A percentile compares a stretch with the other conserved stretches of the same genome.
Evolutionary conservation across 2,329 filamentous ascomycete species (phyloP).

Genomic region (Byssothecium circinans): DNA sequence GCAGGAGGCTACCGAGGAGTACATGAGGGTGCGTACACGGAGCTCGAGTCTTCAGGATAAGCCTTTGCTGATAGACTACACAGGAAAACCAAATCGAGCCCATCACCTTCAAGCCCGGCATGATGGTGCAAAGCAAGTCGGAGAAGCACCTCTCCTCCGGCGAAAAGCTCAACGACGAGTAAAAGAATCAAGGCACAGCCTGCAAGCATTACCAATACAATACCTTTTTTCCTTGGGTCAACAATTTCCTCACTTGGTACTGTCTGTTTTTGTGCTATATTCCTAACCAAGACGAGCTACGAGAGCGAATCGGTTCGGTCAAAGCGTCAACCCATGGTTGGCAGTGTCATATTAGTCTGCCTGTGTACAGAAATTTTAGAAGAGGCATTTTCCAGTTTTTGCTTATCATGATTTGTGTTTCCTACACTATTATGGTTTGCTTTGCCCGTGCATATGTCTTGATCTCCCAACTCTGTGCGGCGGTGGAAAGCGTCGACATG

Average conservation of each 20-base stretch:
- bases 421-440: constrained; percentile 16
- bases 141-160: constrained; percentile 31
- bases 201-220: constrained; percentile 35
- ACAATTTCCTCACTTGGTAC: constrained; percentile 35
- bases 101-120: constrained; percentile 45
- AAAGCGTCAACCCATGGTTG: constrained; percentile 23
- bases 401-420: no score
- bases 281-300: constrained; percentile 28
- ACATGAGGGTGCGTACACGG: constrained; percentile 71
- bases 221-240: constrained; percentile 42
- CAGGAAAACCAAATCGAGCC: constrained; percentile 43
- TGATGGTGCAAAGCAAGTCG: constrained; percentile 44
- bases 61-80: constrained; percentile 13
- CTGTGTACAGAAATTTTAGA: constrained; percentile 39
- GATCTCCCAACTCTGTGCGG: constrained; percentile 1
- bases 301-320: constrained; percentile 9
- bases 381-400: constrained; percentile 36
- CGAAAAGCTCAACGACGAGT: constrained; percentile 37
- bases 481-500: constrained; percentile 8
- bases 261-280: constrained; percentile 37
- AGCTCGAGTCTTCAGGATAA: neutral
- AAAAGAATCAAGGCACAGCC: constrained; percentile 23
- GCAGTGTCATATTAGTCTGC: constrained; percentile 42
- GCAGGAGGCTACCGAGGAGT: constrained; percentile 94
- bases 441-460: constrained; percentile 8